These are phyloP conservation scores for Ganoderma resinaceum DNA, from an alignment of 1,284 basidiomycete genomes.

Conservation along the genomic window DNA sequence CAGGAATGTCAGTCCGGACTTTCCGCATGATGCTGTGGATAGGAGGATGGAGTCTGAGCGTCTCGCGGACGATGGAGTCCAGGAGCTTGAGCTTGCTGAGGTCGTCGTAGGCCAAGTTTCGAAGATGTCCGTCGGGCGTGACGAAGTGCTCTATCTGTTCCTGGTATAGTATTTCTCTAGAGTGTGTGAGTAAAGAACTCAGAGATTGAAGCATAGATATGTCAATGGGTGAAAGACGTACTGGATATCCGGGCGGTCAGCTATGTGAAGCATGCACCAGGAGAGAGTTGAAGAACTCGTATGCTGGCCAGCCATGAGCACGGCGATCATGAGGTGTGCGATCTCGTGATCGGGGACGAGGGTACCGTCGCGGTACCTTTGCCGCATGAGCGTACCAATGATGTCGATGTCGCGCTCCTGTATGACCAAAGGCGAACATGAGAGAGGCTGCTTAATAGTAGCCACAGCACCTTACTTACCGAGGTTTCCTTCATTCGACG, in stretches of 20 bases:
- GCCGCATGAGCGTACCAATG: slow-evolving; percentile 88
- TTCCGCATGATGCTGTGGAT: slow-evolving; percentile 94
- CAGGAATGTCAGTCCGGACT: slow-evolving; percentile 84
- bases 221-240: slow-evolving; percentile 54
- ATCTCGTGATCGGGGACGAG: slow-evolving; percentile 89
- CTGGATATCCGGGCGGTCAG: slow-evolving; percentile 80
- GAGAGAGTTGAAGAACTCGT: slow-evolving; percentile 92
- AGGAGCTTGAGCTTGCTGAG: slow-evolving; percentile 85
- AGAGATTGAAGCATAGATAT: no score
- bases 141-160: no score
- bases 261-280: slow-evolving; percentile 92
- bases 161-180: no score
- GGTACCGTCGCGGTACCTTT: slow-evolving; percentile 88
- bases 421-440: background rate
- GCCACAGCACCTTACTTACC: no score
- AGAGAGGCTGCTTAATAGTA: no score
- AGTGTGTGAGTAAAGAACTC: no score
- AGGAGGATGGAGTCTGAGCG: slow-evolving; percentile 90
- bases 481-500: background rate
- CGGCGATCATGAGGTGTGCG: slow-evolving; percentile 95
- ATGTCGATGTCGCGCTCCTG: slow-evolving; percentile 86
- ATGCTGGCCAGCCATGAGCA: slow-evolving; percentile 98
- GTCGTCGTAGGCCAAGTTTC: slow-evolving; percentile 69
- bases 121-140: no score
- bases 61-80: slow-evolving; percentile 92